Evolutionary conservation across 2,329 filamentous ascomycete genomes (phyloP), one percentile per base, ranked within the genome.

Genomic region (Malbranchea cinnamomea): DNA sequence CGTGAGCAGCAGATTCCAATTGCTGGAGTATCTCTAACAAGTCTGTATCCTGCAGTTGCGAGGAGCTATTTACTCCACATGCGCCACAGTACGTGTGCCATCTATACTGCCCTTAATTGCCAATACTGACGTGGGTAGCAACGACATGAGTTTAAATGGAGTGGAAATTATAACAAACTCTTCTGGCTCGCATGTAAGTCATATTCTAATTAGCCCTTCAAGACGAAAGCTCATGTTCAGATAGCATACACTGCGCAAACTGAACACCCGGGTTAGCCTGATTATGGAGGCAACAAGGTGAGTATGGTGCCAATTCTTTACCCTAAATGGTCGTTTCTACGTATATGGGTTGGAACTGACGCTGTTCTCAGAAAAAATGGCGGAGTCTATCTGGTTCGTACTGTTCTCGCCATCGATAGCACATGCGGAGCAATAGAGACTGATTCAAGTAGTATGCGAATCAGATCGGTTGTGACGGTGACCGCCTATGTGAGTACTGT

Each of bases 101-200:
- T n/a, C n/a, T n/a, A n/a, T n/a, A n/a, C n/a, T n/a, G n/a, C n/a
- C n/a, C n/a, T n/a, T n/a, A n/a, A n/a, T n/a, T n/a, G n/a, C n/a
- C n/a, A n/a, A n/a, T n/a, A n/a, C n/a, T n/a, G n/a, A n/a, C n/a
- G n/a, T n/a, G n/a, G n/a, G n/a, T n/a, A n/a, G n/a, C 36, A 64
- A 63, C 12, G 50, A 59, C 13, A 71, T 72, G 61, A 64, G 65
- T 9, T 56, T 82, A 2, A 67, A 78, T 39, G 80, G 79, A 2
- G 68, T 71, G 6, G 79, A 81, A 26, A 71, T 81, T 32, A 65
- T 78, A 37, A 69, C 69, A 5, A 84, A 84, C 51, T 70, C 65
- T 4, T 71, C 64, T 36, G 40, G 39, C 17, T 40, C 31, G n/a
- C 36, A 38, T 26, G 22, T 8, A 14, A 27, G 4, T n/a, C n/a